These are phyloP conservation scores for Globisporangium barbulae DNA, from an alignment of 352 stramenopile genomes.

Conservation along the genomic window DNA sequence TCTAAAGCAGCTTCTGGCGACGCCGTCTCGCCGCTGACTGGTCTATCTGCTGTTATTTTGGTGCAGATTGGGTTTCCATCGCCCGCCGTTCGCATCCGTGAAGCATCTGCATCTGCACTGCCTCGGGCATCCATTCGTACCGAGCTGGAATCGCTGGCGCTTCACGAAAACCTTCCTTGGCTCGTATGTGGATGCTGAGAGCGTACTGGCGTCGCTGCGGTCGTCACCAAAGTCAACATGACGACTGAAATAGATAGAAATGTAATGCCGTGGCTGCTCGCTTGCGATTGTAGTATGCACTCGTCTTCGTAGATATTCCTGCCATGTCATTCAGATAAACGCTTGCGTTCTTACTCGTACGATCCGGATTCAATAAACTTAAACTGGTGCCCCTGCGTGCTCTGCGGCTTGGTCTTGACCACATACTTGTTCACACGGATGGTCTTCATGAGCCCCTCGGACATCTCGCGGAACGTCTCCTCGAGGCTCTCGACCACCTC, in stretches of 20 bases:
- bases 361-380: conserved; percentile 85
- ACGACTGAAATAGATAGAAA: conserved; percentile 3
- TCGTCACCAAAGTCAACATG: conserved; percentile 5
- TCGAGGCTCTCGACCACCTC: conserved; percentile 75
- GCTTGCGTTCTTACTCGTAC: conserved; percentile 36
- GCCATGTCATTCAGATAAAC: not conserved
- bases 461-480: conserved; percentile 83
- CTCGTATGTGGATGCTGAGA: conserved; percentile 58
- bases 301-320: not conserved
- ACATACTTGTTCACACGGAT: conserved; percentile 86
- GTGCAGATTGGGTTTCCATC: conserved; percentile 66
- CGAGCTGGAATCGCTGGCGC: conserved; percentile 56
- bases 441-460: conserved; percentile 76
- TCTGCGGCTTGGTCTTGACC: conserved; percentile 72
- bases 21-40: not conserved
- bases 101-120: conserved; percentile 76
- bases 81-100: conserved; percentile 63
- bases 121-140: conserved; percentile 57
- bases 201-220: conserved; percentile 29
- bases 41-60: not conserved
- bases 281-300: not conserved
- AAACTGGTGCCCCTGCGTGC: conserved; percentile 76
- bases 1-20: not conserved
- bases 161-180: conserved; percentile 52
- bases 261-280: not conserved